Evolutionary conservation across 164 flowering plant species (phyloP), one percentile per base, ranked within the genome.

Genomic region (Hamamelis virginiana): DNA sequence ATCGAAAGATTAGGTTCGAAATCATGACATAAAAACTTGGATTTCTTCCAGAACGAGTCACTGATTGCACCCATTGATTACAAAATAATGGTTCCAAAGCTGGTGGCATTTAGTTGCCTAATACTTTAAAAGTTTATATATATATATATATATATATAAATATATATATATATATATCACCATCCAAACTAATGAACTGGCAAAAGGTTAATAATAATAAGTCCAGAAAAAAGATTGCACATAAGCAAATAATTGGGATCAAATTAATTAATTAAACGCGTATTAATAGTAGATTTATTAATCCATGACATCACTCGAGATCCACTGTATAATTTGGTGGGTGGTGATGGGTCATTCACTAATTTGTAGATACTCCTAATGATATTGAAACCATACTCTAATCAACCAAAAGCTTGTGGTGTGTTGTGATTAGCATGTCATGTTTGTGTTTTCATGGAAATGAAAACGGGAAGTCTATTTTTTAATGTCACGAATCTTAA

Each of bases 51-150:
- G 74, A 57, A 65, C 27, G 13, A 18, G 25, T n/a, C 41, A 64
- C 55, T 25, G 52, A 47, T 22, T 64, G 52, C 3, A 55, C 23
- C 21, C 48, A 28, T 48, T 69, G 65, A 69, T 69, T n/a, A 28
- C 48, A 11, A 46, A 47, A 69, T 69, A 59, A 69, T 60, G 22
- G 22, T 56, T 71, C 75, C 75, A 64, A 69, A 68, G 64, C 28
- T 45, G 67, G 69, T 73, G 76, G 76, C 41, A 62, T 68, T 69
- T 69, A 69, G 76, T 66, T 70, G 71, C 52, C 53, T 25, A 70
- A 22, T 46, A 33, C 61, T 67, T 58, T 59, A 64, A 22, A 1
- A 16, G 47, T 53, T 50, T 67, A 27, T 65, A 52, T 62, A 59
- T 65, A 65, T 46, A 65, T 69, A 64, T 61, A n/a, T n/a, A n/a